phyloP scores from a whole-genome alignment of 2,329 filamentous ascomycete genomes.

The Claviceps arundinis region DNA sequence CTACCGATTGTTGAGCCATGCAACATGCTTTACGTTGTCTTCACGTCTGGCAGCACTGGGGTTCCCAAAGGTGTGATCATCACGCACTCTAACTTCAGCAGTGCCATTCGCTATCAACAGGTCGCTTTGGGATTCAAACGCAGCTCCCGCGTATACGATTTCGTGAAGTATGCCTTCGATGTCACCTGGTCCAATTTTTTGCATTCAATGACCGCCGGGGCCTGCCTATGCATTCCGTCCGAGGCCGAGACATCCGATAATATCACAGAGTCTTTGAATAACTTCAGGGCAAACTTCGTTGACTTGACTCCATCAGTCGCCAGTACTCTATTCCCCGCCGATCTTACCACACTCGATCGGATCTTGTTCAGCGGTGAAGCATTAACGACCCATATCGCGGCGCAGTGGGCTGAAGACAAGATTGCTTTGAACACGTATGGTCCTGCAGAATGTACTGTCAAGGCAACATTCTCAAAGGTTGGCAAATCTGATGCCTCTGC shows the following conservation, averaged over 20 bases:
- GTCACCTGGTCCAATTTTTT: conserved; percentile 5
- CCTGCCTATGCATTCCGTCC: conserved; percentile 7
- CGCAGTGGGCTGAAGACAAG: neutral
- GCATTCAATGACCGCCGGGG: conserved; percentile 3
- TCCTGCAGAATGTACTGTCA: conserved; percentile 5
- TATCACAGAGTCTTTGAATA: conserved; percentile 25
- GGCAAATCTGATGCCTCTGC: neutral
- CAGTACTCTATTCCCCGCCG: conserved; percentile 18
- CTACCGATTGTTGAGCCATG: neutral
- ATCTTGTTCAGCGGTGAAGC: conserved; percentile 2
- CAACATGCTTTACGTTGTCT: conserved; percentile 5
- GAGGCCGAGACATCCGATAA: conserved; percentile 32
- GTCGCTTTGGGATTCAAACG: conserved; percentile 1
- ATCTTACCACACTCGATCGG: neutral
- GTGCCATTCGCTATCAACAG: conserved; percentile 3
- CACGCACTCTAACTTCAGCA: conserved; percentile 5
- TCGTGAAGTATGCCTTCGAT: conserved; percentile 7
- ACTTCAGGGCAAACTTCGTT: conserved; percentile 27
- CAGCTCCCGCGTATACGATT: conserved; percentile 5
- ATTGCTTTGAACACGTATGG: conserved; percentile 3
- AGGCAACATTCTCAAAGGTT: neutral
- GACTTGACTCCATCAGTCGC: conserved; percentile 29
- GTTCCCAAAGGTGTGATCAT: conserved; percentile 12
- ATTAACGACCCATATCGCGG: conserved; percentile 1
- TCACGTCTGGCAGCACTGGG: conserved; percentile 13